These are phyloP conservation scores for Tulasnella sp. DNA, from an alignment of 768 basidiomycete species.

Conservation along the genomic window DNA sequence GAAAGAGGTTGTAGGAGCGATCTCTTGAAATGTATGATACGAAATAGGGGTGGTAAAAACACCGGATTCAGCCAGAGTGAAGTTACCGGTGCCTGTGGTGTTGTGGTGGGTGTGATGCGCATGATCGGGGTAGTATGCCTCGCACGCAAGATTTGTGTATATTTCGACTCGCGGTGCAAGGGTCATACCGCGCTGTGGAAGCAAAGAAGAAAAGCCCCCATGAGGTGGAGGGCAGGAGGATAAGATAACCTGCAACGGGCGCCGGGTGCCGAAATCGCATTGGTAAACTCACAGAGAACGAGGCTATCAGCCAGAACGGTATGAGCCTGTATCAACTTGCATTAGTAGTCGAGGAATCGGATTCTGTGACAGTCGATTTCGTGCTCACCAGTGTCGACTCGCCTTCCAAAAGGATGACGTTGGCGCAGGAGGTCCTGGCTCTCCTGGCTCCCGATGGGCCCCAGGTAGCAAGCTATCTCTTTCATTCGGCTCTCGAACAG, in stretches of 20 bases:
- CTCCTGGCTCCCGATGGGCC: too few relatives aligned
- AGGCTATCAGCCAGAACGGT: slow-evolving; percentile 3
- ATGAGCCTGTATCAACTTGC: neutral
- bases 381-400: neutral
- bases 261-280: neutral
- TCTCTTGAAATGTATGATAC: neutral
- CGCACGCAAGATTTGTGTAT: slow-evolving; percentile 66
- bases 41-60: neutral
- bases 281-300: neutral
- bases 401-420: neutral
- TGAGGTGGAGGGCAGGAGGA: neutral
- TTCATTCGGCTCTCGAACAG: neutral
- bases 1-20: neutral
- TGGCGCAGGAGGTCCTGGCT: neutral
- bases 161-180: slow-evolving; percentile 70
- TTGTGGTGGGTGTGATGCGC: slow-evolving; percentile 11
- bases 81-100: neutral
- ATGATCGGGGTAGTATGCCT: slow-evolving; percentile 32
- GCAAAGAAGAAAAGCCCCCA: neutral
- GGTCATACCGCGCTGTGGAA: slow-evolving; percentile 59
- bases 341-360: too few relatives aligned
- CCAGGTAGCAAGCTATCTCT: neutral
- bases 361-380: too few relatives aligned
- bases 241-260: neutral
- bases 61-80: slow-evolving; percentile 1